Percentiles rank a stretch among this genome's conserved stretches.
Conservation (phyloP, 768 basidiomycete genomes). For the Suillus variegatus region DNA sequence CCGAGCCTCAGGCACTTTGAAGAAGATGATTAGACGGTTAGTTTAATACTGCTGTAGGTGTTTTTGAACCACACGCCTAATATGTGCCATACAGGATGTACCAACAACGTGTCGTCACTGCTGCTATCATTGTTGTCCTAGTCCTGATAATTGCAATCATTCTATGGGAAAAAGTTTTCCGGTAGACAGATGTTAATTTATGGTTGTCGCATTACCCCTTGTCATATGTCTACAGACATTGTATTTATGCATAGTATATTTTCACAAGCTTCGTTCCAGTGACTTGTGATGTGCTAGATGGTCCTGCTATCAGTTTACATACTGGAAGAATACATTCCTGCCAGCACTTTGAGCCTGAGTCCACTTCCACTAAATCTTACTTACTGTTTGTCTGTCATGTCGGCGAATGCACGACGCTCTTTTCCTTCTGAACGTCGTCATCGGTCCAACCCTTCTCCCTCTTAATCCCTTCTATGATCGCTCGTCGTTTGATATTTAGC, state of each 20-base stretch:
- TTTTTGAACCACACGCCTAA: conserved; percentile 20
- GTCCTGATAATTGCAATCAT: conserved; percentile 81
- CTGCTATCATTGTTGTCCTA: conserved; percentile 81
- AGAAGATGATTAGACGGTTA: conserved; percentile 94
- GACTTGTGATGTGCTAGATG: conserved; percentile 22
- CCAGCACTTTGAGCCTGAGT: not conserved
- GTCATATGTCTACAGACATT: conserved; percentile 16
- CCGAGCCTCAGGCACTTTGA: conserved; percentile 87
- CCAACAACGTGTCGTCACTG: conserved; percentile 90
- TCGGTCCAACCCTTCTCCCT: conserved; percentile 23
- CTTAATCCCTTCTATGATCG: conserved; percentile 18
- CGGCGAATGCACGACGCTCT: conserved; percentile 28
- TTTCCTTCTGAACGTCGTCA: conserved; percentile 23
- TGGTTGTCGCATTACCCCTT: conserved; percentile 20
- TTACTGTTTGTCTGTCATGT: conserved; percentile 30
- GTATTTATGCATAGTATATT: conserved; percentile 31
- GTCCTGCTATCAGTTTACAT: conserved; percentile 10
- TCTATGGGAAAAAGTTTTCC: conserved; percentile 73
- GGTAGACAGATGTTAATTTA: conserved; percentile 27
- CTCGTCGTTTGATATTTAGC: conserved; percentile 22
- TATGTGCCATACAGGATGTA: conserved; percentile 77
- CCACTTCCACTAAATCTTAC: conserved; percentile 5
- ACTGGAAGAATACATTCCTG: conserved; percentile 38
- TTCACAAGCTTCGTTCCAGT: not conserved
- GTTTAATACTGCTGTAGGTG: conserved; percentile 26